These are phyloP conservation scores for Skeletonema menzelii DNA, from an alignment of 108 stramenopile species.

Conservation along the genomic window DNA sequence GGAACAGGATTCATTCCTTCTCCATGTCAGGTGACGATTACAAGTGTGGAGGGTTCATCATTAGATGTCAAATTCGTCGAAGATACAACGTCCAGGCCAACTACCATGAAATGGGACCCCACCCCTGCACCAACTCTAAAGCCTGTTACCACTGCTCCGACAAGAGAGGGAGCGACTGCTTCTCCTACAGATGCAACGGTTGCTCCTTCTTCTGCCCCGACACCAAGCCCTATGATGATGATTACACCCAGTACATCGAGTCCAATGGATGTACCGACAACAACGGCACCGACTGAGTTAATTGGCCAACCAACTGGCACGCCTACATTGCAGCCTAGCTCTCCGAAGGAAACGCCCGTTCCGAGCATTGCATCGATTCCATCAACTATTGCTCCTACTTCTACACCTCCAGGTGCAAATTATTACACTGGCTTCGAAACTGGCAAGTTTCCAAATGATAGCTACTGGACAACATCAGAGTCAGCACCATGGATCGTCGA, in stretches of 20 bases:
- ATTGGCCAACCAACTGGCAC: not conserved
- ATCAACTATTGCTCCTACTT: not conserved
- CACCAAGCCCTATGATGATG: not conserved
- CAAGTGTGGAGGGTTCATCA: slow-evolving; percentile 19
- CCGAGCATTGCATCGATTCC: not conserved
- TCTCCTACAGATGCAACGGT: not conserved
- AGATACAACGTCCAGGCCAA: slow-evolving; percentile 4
- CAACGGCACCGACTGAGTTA: not conserved
- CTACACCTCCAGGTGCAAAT: not conserved
- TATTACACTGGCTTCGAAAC: slow-evolving; percentile 12
- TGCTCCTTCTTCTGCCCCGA: not conserved
- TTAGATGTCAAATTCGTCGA: slow-evolving; percentile 18
- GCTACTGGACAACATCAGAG: not conserved
- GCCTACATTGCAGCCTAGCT: not conserved
- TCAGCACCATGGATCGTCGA: not conserved
- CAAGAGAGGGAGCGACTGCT: not conserved
- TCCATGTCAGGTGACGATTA: slow-evolving; percentile 23
- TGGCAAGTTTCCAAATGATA: not conserved
- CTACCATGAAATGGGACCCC: slow-evolving; percentile 5
- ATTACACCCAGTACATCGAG: not conserved
- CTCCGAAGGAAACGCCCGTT: not conserved
- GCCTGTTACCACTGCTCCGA: not conserved
- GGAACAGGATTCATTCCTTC: slow-evolving; percentile 5
- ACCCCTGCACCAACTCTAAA: not conserved
- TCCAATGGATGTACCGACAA: not conserved